A percentile compares a stretch with the other conserved stretches of the same genome.
These are phyloP conservation scores for Boletus rubroflammeus DNA, from an alignment of 768 basidiomycete species.

Conservation along the genomic window DNA sequence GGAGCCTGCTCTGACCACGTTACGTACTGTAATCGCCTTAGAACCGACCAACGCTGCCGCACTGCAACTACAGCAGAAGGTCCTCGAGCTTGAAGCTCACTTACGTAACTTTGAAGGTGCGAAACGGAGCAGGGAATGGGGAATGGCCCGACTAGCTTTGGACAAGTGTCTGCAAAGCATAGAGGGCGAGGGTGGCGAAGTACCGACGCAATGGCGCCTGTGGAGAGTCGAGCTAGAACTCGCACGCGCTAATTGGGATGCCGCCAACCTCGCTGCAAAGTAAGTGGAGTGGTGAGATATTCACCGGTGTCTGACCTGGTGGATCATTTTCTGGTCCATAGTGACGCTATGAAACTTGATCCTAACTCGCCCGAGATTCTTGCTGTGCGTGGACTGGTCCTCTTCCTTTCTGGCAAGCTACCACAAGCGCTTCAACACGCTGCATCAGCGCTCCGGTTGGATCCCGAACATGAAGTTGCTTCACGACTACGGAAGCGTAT, in stretches of 20 bases:
- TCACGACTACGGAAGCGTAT: constrained; percentile 70
- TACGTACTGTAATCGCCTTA: constrained; percentile 55
- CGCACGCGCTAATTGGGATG: constrained; percentile 65
- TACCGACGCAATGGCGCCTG: constrained; percentile 75
- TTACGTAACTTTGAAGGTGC: constrained; percentile 61
- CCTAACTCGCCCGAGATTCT: constrained; percentile 78
- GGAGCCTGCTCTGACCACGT: constrained; percentile 60
- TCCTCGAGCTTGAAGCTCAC: constrained; percentile 60
- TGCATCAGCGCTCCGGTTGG: constrained; percentile 66
- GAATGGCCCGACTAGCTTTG: constrained; percentile 70
- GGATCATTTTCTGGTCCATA: constrained; percentile 24
- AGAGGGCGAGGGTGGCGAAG: constrained; percentile 71
- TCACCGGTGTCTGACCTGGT: constrained; percentile 1
- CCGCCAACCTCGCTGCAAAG: constrained; percentile 73
- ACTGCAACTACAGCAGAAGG: constrained; percentile 56
- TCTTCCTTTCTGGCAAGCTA: constrained; percentile 70
- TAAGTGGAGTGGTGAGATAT: constrained; percentile 35
- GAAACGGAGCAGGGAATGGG: constrained; percentile 64
- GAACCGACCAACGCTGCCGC: constrained; percentile 63
- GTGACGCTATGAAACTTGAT: constrained; percentile 71
- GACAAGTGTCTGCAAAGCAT: constrained; percentile 73
- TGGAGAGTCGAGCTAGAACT: constrained; percentile 81
- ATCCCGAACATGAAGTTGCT: constrained; percentile 73
- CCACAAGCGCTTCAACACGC: constrained; percentile 70
- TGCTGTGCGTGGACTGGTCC: constrained; percentile 70